Evolutionary conservation across 2,329 filamentous ascomycete species (phyloP), one percentile per base, ranked within the genome.

Genomic region (Penicillium sp.): DNA sequence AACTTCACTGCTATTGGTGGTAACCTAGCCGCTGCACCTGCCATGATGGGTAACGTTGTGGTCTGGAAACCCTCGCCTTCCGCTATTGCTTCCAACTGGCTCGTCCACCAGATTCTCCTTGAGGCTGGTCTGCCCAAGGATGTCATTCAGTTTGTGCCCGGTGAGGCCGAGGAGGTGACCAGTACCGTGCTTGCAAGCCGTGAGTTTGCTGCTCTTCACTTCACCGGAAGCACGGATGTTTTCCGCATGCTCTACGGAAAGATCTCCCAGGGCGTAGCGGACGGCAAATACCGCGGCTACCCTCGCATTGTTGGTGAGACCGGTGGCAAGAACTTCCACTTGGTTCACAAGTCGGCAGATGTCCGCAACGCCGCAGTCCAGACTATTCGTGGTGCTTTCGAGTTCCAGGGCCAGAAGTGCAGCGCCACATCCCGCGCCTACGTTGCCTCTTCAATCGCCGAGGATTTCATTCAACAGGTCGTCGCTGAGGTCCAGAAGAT

Each of bases 1-100:
- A 97, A 97, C 77, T 97, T 97, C 75, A 96, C 91, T 18, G 91
- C 91, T 55, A 95, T 97, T 61, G 90, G 84, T 10, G 92, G 86
- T 49, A 96, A 95, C 73, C 78, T 97, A 35, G 82, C 87, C 13
- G 86, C 83, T 40, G 86, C 88, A 0, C 90, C 92, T 12, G 90
- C 89, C 0, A 75, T 96, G 47, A 84, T 96, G 77, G 91, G 91
- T 50, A 97, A 97, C 70, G 92, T 96, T 1, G 89, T 95, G 4
- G 75, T 97, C 39, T 97, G 91, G 91, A 97, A 97, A 78, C 91
- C 91, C n/a, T 93, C 88, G 12, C 89, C 92, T 60, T 86, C 78
- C 13, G 88, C 91, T 31, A 87, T 96, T 55, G 86, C 87, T n/a
- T 90, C 88, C 55, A 95, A 91, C 77, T 95, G 87, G 83, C 77